Evolutionary conservation across 73 alveolate genomes (phyloP).

Genomic region (Paramecium pentaurelia): DNA sequence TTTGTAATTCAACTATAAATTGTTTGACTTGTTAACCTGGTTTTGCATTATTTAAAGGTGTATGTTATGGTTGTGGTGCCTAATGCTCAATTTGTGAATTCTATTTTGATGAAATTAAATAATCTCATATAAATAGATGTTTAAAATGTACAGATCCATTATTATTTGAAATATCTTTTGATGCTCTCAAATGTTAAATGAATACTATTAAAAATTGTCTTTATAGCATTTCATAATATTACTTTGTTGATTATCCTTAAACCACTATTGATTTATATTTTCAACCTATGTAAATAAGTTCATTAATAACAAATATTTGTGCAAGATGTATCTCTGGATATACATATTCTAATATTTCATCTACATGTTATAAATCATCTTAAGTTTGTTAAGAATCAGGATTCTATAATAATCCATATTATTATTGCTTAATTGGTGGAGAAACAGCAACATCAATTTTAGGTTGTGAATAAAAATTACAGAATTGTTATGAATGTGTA

Average conservation of each 20-base stretch:
- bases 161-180: not conserved
- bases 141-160: not conserved
- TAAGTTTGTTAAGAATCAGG: not conserved
- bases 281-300: not conserved
- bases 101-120: not conserved
- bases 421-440: not conserved
- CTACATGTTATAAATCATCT: not conserved
- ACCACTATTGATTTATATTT: not conserved
- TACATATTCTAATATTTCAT: not conserved
- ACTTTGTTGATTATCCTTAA: not conserved
- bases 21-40: not conserved
- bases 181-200: not conserved
- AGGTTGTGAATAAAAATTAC: not conserved
- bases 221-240: not conserved
- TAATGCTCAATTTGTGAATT: not conserved
- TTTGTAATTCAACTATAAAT: not conserved
- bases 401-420: not conserved
- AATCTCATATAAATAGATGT: not conserved
- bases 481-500: not conserved
- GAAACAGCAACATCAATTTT: not conserved
- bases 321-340: not conserved
- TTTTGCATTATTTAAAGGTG: not conserved
- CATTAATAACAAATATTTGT: not conserved
- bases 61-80: not conserved
- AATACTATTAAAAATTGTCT: not conserved